Conservation (phyloP, 2,329 filamentous ascomycete species). For the Teratosphaeriaceae sp. region DNA sequence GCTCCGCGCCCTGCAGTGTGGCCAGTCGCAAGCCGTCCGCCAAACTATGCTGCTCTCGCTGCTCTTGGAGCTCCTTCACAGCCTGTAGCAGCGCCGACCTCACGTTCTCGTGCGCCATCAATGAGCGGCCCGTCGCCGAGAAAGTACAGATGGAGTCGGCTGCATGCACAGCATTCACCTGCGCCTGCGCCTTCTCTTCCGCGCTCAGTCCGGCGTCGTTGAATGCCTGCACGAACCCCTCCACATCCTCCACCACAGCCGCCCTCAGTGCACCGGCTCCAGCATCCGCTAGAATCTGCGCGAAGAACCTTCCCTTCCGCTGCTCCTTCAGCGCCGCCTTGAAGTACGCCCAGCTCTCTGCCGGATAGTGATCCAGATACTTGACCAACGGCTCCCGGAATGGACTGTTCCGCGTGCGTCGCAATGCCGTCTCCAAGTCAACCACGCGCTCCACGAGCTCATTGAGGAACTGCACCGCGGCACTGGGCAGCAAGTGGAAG, state of each 20-base stretch:
- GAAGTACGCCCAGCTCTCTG: slow-evolving; percentile 78
- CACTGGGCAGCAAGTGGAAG: slow-evolving; percentile 88
- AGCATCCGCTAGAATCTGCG: slow-evolving; percentile 72
- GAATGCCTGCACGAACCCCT: slow-evolving; percentile 60
- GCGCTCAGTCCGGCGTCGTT: slow-evolving; percentile 45
- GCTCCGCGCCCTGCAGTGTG: slow-evolving; percentile 81
- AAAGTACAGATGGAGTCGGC: slow-evolving; percentile 71
- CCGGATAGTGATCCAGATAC: slow-evolving; percentile 88
- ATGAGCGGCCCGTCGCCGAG: slow-evolving; percentile 59
- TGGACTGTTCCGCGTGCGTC: slow-evolving; percentile 82
- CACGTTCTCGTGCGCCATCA: slow-evolving; percentile 48
- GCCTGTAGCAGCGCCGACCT: slow-evolving; percentile 56
- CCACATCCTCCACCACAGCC: slow-evolving; percentile 65
- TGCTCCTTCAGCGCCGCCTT: slow-evolving; percentile 74
- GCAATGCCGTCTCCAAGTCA: slow-evolving; percentile 75
- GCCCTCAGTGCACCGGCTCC: slow-evolving; percentile 70
- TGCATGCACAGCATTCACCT: slow-evolving; percentile 83
- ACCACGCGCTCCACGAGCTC: slow-evolving; percentile 85
- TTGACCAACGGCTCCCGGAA: slow-evolving; percentile 87
- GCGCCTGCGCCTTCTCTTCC: slow-evolving; percentile 65
- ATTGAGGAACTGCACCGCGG: slow-evolving; percentile 86
- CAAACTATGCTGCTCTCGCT: slow-evolving; percentile 63
- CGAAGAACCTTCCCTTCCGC: slow-evolving; percentile 83
- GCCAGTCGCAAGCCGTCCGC: slow-evolving; percentile 69
- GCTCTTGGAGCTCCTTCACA: slow-evolving; percentile 71